Evolutionary conservation across 768 basidiomycete genomes (phyloP).

Genomic region (Trametes gibbosa): DNA sequence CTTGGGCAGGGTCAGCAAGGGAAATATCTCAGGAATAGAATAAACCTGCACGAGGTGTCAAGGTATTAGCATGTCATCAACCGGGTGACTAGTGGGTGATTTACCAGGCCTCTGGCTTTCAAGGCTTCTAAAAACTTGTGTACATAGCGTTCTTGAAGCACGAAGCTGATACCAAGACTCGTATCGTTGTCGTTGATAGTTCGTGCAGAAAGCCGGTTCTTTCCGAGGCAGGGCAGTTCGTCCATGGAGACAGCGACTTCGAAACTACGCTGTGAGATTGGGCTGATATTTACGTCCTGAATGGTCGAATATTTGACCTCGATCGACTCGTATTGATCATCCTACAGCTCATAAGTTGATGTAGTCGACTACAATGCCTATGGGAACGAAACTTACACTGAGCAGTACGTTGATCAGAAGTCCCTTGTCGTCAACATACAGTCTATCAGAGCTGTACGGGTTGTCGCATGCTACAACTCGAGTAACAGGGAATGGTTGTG

Average conservation of each 20-base stretch:
- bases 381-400: slow-evolving; percentile 15
- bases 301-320: slow-evolving; percentile 42
- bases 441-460: slow-evolving; percentile 39
- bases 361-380: not conserved
- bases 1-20: not conserved
- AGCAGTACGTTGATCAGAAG: slow-evolving; percentile 52
- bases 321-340: slow-evolving; percentile 51
- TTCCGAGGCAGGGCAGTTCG: slow-evolving; percentile 15
- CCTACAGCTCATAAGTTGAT: slow-evolving; percentile 25
- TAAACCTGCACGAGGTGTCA: not conserved
- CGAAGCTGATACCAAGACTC: slow-evolving; percentile 29
- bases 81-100: not conserved
- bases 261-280: not conserved
- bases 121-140: slow-evolving; percentile 42
- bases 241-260: slow-evolving; percentile 3
- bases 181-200: not conserved
- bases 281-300: slow-evolving; percentile 15
- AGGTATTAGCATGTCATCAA: not conserved
- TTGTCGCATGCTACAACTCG: slow-evolving; percentile 39
- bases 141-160: slow-evolving; percentile 34
- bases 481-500: slow-evolving; percentile 53
- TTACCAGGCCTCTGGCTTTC: slow-evolving; percentile 46
- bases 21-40: not conserved
- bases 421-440: slow-evolving; percentile 50
- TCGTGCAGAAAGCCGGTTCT: slow-evolving; percentile 1